Conservation (phyloP, 2,329 filamentous ascomycete genomes). For the Aspergillus sp. region DNA sequence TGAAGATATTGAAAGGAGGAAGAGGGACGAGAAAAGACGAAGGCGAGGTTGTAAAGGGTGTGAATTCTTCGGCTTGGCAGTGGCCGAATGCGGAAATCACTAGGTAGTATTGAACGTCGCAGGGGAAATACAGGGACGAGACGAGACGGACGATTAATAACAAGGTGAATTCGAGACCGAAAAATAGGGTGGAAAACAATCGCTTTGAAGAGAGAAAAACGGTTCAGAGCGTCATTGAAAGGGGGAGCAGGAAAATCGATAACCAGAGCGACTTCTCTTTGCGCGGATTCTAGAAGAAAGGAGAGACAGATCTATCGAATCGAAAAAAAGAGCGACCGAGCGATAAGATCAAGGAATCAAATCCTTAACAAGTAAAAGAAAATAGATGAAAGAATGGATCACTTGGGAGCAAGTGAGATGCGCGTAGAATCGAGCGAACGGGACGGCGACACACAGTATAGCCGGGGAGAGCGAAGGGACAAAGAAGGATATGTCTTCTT, state of each 20-base stretch:
- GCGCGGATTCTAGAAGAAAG: conserved; percentile 3
- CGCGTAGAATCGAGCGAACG: conserved; percentile 20
- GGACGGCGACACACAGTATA: conserved; percentile 29
- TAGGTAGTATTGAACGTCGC: conserved; percentile 7
- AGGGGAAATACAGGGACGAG: conserved; percentile 4
- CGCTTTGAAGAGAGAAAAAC: conserved; percentile 2
- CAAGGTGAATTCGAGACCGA: background rate
- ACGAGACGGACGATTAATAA: background rate
- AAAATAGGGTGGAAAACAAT: background rate
- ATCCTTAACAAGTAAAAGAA: conserved; percentile 6
- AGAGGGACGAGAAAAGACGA: conserved; percentile 14
- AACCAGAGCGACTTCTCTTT: conserved; percentile 13
- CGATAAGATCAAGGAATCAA: conserved; percentile 2
- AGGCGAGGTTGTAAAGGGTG: conserved; percentile 25
- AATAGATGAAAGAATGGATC: conserved; percentile 4
- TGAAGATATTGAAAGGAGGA: conserved; percentile 17
- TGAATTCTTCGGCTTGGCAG: conserved; percentile 18
- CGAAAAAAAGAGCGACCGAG: conserved; percentile 7
- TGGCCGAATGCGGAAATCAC: conserved; percentile 30
- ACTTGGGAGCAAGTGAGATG: conserved; percentile 4
- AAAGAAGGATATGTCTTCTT: background rate
- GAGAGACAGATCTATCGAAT: conserved; percentile 8
- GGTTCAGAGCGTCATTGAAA: conserved; percentile 18
- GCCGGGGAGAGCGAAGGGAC: conserved; percentile 9
- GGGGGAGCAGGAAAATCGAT: conserved; percentile 2